Evolutionary conservation across 2,329 filamentous ascomycete species (phyloP).

Genomic region (Zopfia rhizophila): DNA sequence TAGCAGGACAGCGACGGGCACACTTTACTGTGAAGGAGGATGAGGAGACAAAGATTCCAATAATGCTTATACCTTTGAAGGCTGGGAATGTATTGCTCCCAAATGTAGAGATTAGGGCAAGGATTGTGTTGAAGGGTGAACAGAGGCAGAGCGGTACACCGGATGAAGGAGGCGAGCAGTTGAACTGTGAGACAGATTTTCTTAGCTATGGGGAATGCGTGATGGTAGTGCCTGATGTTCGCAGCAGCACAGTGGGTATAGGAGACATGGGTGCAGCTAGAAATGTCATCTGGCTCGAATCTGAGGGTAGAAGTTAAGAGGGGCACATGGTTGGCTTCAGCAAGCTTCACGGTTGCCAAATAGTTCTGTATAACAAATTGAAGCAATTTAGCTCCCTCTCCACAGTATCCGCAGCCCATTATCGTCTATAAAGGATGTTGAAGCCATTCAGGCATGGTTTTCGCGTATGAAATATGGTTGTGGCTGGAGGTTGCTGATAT

Average conservation of each 20-base stretch:
- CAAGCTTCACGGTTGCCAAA: too few relatives aligned
- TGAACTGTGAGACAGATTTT: constrained; percentile 81
- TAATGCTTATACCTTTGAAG: constrained; percentile 83
- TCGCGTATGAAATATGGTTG: too few relatives aligned
- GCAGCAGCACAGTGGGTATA: constrained; percentile 67
- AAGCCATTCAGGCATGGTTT: too few relatives aligned
- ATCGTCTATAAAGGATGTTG: too few relatives aligned
- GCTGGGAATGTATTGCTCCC: constrained; percentile 83
- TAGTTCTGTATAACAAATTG: too few relatives aligned
- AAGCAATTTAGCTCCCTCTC: too few relatives aligned
- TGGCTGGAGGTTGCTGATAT: too few relatives aligned
- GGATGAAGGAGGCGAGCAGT: constrained; percentile 31
- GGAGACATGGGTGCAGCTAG: constrained; percentile 38
- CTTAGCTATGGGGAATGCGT: constrained; percentile 81
- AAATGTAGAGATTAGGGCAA: constrained; percentile 76
- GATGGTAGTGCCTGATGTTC: constrained; percentile 76
- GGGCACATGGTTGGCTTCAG: too few relatives aligned
- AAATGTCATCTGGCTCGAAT: constrained; percentile 43
- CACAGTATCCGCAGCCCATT: too few relatives aligned
- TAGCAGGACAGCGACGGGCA: constrained; percentile 82
- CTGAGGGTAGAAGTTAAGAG: constrained; percentile 15
- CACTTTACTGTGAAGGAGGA: constrained; percentile 72
- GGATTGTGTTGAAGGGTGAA: constrained; percentile 55
- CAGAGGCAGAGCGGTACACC: constrained; percentile 32
- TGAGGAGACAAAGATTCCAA: constrained; percentile 65